Base-by-base conservation (phyloP, 2,329 filamentous ascomycete genomes). In the Trichoderma polysporum region DNA sequence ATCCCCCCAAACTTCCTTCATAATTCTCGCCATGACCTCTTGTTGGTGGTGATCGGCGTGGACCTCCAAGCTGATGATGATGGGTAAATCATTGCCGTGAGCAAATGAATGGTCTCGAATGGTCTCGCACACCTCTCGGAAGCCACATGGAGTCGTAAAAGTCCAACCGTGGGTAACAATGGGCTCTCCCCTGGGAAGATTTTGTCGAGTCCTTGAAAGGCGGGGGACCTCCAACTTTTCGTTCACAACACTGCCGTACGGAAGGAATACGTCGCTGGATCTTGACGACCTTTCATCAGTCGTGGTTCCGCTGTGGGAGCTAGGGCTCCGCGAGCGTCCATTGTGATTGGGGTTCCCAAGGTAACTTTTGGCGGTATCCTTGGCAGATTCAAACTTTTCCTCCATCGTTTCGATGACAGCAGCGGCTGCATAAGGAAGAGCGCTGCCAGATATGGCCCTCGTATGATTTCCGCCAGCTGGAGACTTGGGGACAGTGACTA, bases 1-100 rank as follows among this genome's bases (percentile, higher is more conserved):
- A 0, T 86, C 89, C 47, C 85, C 86, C 93, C 94, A 99, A 70
- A 92, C 90, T 71, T 97, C 88, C 70, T 89, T 89, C 91, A 99
- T 97, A 70, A 98, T 97, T 66, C 91, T 86, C 12, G 97, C 94
- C 92, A 98, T 97, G 59, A 91, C 85, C 70, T 93, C 88, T 77
- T 99, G 95, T 77, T 98, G 94, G 62, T 91, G 88, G 1, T 85
- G 81, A 68, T 90, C 87, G 15, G 93, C 90, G 77, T 98, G 94
- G 0, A 98, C 92, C 78, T 99, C 95, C 6, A 98, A 84, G 76
- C 93, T 97, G 70, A 98, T 88, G 67, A 98, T 96, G 45, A 99
- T 82, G 0, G 95, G 95, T 22, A 97, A 82, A 61, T 91, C 86
- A 61, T 91, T 86, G 68, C 87, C 94, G 7, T 82, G 85, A 31